These are phyloP conservation scores for Cicer chorassanicum DNA, from an alignment of 306 rosid genomes.

Conservation along the genomic window DNA sequence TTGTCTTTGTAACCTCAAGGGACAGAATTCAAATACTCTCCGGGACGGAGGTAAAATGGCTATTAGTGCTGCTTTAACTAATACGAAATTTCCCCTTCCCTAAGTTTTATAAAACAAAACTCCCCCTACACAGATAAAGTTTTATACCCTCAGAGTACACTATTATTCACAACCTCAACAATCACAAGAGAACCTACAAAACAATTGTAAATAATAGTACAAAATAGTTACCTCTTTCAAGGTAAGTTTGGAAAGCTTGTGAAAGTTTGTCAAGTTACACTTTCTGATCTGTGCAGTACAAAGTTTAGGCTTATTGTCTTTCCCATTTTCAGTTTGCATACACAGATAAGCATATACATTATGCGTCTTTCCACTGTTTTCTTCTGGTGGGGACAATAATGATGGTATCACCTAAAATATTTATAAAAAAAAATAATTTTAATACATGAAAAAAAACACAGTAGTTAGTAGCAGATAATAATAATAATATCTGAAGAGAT, in stretches of 20 bases:
- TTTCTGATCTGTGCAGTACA: constrained; percentile 69
- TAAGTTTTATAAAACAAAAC: too few species aligned
- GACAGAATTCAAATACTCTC: too few species aligned
- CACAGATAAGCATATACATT: constrained; percentile 69
- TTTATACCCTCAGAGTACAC: not conserved
- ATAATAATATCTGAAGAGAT: not conserved
- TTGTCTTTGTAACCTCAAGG: too few species aligned
- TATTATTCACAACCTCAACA: not conserved
- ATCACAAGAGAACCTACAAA: not conserved
- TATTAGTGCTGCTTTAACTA: too few species aligned
- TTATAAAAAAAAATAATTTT: not conserved
- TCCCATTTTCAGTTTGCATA: constrained; percentile 48
- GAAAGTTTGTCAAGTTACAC: constrained; percentile 75
- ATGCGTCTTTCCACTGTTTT: constrained; percentile 44
- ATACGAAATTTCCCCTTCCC: too few species aligned
- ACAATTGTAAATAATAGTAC: not conserved
- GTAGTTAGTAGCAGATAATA: not conserved
- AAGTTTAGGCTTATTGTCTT: constrained; percentile 40
- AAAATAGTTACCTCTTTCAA: constrained; percentile 66
- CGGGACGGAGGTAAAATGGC: too few species aligned
- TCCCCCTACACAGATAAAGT: too few species aligned
- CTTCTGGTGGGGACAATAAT: constrained; percentile 43
- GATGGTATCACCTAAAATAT: constrained; percentile 79
- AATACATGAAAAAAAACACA: not conserved
- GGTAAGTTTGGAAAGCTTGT: constrained; percentile 44